Percentiles rank a stretch among this genome's conserved stretches.
These are phyloP conservation scores for Schizosaccharomyces octosporus DNA, from an alignment of 805 yeast genomes.

Conservation along the genomic window DNA sequence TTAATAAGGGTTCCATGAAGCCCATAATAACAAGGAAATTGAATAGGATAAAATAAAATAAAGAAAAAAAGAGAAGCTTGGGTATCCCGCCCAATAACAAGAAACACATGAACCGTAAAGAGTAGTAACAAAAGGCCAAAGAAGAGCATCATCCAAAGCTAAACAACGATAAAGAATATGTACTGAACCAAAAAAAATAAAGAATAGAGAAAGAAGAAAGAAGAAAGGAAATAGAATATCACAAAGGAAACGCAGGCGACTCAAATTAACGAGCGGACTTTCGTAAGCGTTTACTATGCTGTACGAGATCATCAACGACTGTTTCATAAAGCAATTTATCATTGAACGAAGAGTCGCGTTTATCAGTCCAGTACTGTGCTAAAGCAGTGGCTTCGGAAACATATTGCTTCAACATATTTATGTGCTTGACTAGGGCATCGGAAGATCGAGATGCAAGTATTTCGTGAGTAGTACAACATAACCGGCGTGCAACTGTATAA, in stretches of 20 bases:
- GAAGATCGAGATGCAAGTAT: not conserved
- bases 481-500: not conserved
- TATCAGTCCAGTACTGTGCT: not conserved
- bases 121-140: no score
- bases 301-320: slow-evolving; percentile 1
- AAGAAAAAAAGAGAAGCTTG: no score
- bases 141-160: no score
- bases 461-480: not conserved
- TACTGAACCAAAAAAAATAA: no score
- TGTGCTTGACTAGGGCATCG: not conserved
- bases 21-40: no score
- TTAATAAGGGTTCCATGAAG: no score
- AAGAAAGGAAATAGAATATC: not conserved
- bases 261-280: not conserved
- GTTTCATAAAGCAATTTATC: not conserved
- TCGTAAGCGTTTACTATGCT: not conserved
- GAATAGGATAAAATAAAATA: no score
- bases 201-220: not conserved
- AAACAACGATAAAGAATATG: no score
- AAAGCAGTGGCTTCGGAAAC: not conserved
- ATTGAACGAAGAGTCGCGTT: not conserved
- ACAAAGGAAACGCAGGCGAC: not conserved
- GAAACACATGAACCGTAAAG: no score
- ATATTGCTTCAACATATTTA: not conserved
- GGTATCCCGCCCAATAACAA: no score